Evolutionary conservation across 257 asterid species (phyloP).

Genomic region (Coffea eugenioides): DNA sequence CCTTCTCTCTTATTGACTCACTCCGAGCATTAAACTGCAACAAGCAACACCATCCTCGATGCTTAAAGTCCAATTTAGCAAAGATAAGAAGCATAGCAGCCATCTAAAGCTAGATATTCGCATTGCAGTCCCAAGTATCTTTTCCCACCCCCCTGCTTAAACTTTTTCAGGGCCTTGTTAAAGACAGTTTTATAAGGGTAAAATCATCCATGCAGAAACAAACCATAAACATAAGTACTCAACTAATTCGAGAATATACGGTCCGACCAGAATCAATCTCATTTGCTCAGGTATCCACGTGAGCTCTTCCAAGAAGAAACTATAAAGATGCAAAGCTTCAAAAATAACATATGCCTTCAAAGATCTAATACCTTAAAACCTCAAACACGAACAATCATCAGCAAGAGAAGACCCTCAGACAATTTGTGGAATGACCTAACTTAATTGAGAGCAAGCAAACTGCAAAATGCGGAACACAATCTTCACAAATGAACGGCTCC

Average conservation of each 20-base stretch:
- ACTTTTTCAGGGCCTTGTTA: not conserved
- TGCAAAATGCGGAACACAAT: not conserved
- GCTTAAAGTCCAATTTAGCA: not conserved
- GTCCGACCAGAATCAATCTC: not conserved
- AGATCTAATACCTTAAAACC: not conserved
- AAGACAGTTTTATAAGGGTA: not conserved
- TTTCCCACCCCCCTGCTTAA: not conserved
- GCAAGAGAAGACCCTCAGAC: not conserved
- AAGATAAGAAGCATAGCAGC: too few species aligned
- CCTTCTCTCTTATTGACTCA: conserved; percentile 77
- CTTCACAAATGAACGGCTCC: not conserved
- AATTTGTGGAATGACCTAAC: not conserved
- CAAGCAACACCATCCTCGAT: conserved; percentile 5
- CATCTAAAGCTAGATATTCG: not conserved
- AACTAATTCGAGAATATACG: not conserved
- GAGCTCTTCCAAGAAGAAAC: not conserved
- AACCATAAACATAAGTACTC: not conserved
- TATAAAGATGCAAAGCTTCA: not conserved
- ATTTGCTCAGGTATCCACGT: not conserved
- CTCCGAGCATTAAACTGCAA: conserved; percentile 89
- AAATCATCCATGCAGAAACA: not conserved
- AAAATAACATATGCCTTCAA: not conserved
- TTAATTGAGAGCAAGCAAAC: not conserved
- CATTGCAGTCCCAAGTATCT: not conserved
- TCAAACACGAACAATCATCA: not conserved